Evolutionary conservation across 768 basidiomycete genomes (phyloP).

Genomic region (Podaxis sp.): DNA sequence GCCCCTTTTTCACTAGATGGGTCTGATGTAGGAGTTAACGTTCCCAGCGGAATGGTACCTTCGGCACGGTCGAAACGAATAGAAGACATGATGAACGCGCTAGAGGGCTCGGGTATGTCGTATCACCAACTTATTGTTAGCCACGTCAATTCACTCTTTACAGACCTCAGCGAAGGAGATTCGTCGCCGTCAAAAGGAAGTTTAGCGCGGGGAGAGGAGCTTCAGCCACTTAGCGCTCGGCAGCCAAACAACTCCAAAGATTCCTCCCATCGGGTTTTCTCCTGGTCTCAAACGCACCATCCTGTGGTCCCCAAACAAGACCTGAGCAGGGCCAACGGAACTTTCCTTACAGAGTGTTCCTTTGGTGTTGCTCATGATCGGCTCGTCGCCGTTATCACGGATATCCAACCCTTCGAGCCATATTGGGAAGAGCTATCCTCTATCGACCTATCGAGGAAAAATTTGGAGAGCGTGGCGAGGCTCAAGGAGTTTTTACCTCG

Average conservation of each 20-base stretch:
- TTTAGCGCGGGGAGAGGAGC: conserved; percentile 43
- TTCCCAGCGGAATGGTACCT: conserved; percentile 37
- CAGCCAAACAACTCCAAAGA: conserved; percentile 32
- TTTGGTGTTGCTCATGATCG: conserved; percentile 93
- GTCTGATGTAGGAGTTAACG: conserved; percentile 19
- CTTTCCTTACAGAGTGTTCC: conserved; percentile 92
- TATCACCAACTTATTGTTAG: conserved; percentile 11
- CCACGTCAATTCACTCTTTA: conserved; percentile 15
- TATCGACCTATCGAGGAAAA: conserved; percentile 74
- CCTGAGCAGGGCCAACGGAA: conserved; percentile 37
- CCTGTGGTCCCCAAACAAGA: conserved; percentile 29
- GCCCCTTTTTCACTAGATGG: conserved; percentile 2
- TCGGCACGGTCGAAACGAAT: conserved; percentile 81
- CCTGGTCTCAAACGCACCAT: conserved; percentile 41
- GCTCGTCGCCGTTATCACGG: conserved; percentile 89
- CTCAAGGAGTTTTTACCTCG: conserved; percentile 87
- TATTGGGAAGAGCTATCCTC: conserved; percentile 81
- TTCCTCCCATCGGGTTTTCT: conserved; percentile 40
- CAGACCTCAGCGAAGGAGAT: conserved; percentile 42
- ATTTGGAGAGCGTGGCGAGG: conserved; percentile 77
- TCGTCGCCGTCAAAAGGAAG: conserved; percentile 57
- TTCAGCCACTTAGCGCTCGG: conserved; percentile 45
- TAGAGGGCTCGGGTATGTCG: conserved; percentile 65
- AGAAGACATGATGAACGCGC: conserved; percentile 70
- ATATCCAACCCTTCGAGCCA: conserved; percentile 92